These are phyloP conservation scores for Fusarium falciforme DNA, from an alignment of 2,329 filamentous ascomycete genomes.

Conservation along the genomic window DNA sequence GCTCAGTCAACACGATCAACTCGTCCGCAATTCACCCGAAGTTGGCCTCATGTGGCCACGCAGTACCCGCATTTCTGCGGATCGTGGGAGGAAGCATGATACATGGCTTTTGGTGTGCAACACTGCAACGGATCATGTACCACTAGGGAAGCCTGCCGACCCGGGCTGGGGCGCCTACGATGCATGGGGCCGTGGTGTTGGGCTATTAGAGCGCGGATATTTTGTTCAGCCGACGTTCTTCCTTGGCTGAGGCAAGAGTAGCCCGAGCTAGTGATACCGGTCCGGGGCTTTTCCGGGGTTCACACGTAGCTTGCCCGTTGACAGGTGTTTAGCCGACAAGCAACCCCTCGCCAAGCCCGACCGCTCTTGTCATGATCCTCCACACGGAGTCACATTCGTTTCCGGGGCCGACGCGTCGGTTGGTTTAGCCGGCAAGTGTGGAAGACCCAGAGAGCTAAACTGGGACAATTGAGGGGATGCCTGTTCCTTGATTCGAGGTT, in stretches of 20 bases:
- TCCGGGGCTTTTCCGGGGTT: slow-evolving; percentile 31
- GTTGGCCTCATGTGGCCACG: slow-evolving; percentile 31
- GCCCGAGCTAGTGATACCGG: not conserved
- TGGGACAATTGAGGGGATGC: slow-evolving; percentile 4
- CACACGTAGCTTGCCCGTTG: slow-evolving; percentile 25
- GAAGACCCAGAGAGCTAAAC: not conserved
- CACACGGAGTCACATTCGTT: not conserved
- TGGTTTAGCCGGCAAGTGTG: not conserved
- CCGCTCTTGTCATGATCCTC: not conserved
- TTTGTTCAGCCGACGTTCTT: slow-evolving; percentile 9
- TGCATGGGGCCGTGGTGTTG: slow-evolving; percentile 25
- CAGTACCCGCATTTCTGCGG: slow-evolving; percentile 32
- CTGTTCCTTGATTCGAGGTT: not conserved
- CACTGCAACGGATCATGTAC: not conserved
- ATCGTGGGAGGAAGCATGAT: not conserved
- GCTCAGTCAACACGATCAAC: slow-evolving; percentile 11
- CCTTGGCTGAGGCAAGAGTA: slow-evolving; percentile 19
- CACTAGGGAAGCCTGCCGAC: slow-evolving; percentile 13
- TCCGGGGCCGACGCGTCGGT: not conserved
- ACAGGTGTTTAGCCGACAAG: not conserved
- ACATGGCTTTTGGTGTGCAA: not conserved
- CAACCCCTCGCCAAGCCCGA: not conserved
- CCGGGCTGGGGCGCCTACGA: slow-evolving; percentile 1
- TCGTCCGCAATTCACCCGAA: slow-evolving; percentile 35
- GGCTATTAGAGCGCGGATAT: slow-evolving; percentile 28